Evolutionary conservation across 805 yeast genomes (phyloP).

Genomic region (Suhomyces kilbournensis): DNA sequence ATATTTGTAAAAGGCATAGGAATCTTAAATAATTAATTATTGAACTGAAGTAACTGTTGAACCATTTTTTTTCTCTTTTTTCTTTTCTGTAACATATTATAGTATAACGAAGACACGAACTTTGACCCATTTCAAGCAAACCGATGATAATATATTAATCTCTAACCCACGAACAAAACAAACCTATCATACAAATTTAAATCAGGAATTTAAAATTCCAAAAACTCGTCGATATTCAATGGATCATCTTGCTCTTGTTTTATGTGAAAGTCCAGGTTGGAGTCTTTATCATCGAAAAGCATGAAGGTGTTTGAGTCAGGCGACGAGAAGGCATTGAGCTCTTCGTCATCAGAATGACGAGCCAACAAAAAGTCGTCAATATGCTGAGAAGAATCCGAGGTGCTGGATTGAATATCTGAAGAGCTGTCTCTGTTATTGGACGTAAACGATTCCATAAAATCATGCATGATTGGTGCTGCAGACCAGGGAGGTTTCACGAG

Average conservation of each 20-base stretch:
- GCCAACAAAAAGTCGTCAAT: conserved; percentile 14
- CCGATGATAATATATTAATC: conserved; percentile 8
- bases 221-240: conserved; percentile 30
- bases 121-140: neutral
- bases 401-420: neutral
- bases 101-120: neutral
- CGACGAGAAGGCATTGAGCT: neutral
- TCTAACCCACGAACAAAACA: conserved; percentile 13
- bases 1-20: neutral
- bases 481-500: conserved; percentile 21
- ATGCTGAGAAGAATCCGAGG: conserved; percentile 2
- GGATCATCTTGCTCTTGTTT: conserved; percentile 12
- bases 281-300: conserved; percentile 1
- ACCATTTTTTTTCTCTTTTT: neutral
- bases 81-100: conserved; percentile 1
- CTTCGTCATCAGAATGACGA: conserved; percentile 4
- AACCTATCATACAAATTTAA: neutral
- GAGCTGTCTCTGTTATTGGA: conserved; percentile 6
- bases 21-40: neutral
- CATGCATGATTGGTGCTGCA: conserved; percentile 41
- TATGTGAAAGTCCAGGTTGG: neutral
- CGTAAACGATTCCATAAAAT: conserved; percentile 19
- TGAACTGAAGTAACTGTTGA: neutral
- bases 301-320: conserved; percentile 1
- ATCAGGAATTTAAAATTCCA: conserved; percentile 20